Evolutionary conservation across 1,139 yeast species (phyloP).

Genomic region (Suhomyces choctaworum): DNA sequence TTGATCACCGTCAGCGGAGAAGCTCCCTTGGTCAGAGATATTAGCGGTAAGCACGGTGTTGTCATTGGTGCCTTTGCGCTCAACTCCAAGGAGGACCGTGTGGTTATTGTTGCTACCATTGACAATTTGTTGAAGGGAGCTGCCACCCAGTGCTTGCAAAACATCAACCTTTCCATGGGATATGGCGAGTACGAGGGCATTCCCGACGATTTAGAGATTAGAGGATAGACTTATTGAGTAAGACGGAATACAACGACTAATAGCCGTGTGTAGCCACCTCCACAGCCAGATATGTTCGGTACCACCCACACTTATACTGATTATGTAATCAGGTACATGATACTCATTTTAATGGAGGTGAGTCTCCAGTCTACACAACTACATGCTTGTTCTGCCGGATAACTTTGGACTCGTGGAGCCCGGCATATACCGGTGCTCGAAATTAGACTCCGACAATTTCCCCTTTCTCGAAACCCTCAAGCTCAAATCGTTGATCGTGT

Average conservation of each 20-base stretch:
- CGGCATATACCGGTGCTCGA: slow-evolving; percentile 63
- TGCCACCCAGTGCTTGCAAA: slow-evolving; percentile 96
- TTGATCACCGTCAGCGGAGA: slow-evolving; percentile 83
- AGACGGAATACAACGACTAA: too few species aligned
- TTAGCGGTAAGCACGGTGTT: slow-evolving; percentile 91
- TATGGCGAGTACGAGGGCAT: slow-evolving; percentile 95
- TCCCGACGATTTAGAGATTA: slow-evolving; percentile 58
- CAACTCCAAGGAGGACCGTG: slow-evolving; percentile 82
- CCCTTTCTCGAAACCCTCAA: slow-evolving; percentile 67
- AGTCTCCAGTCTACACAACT: too few species aligned
- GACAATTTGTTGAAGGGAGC: slow-evolving; percentile 97
- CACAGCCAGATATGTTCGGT: too few species aligned
- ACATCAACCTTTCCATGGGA: slow-evolving; percentile 84
- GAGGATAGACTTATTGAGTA: slow-evolving; percentile 44
- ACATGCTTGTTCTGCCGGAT: slow-evolving; percentile 76
- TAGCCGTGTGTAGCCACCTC: too few species aligned
- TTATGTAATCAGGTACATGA: not conserved
- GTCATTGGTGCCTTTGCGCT: slow-evolving; percentile 96
- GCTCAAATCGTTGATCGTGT: slow-evolving; percentile 56
- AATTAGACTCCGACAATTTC: slow-evolving; percentile 55
- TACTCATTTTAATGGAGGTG: too few species aligned
- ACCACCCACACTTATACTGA: too few species aligned
- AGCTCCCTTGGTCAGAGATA: slow-evolving; percentile 88
- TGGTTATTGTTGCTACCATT: slow-evolving; percentile 90
- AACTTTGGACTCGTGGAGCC: slow-evolving; percentile 77